Evolutionary conservation across 2,329 filamentous ascomycete genomes (phyloP).

Genomic region (Curvularia hawaiiensis): DNA sequence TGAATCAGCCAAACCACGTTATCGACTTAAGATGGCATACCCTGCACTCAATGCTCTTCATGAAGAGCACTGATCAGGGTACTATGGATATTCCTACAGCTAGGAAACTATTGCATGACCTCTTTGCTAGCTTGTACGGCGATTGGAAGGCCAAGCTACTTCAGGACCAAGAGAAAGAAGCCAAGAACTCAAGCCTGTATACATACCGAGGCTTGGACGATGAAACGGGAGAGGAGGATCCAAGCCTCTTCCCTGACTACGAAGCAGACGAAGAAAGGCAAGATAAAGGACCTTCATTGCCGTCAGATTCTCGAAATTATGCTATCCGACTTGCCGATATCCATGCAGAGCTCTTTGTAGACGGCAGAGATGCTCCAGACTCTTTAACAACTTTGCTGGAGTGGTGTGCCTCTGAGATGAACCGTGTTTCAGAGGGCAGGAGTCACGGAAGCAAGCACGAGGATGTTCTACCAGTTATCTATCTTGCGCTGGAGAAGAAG

Average conservation of each 20-base stretch:
- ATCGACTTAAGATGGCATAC: slow-evolving; percentile 46
- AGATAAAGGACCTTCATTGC: slow-evolving; percentile 21
- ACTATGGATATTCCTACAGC: slow-evolving; percentile 16
- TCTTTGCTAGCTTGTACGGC: slow-evolving; percentile 74
- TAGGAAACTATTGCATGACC: slow-evolving; percentile 62
- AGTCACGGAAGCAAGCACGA: slow-evolving; percentile 40
- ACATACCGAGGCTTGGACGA: slow-evolving; percentile 81
- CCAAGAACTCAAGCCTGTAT: slow-evolving; percentile 77
- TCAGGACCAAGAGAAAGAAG: slow-evolving; percentile 75
- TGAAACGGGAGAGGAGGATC: slow-evolving; percentile 77
- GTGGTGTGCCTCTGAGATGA: slow-evolving; percentile 39
- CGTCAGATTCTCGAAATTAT: slow-evolving; percentile 39
- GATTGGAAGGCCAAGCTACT: slow-evolving; percentile 81
- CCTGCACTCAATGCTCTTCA: slow-evolving; percentile 33
- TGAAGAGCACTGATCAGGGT: slow-evolving; percentile 32
- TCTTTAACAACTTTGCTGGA: slow-evolving; percentile 35
- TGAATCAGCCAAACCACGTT: slow-evolving; percentile 26
- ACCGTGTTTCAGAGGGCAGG: slow-evolving; percentile 33
- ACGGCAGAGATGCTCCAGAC: slow-evolving; percentile 24
- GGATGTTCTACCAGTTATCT: slow-evolving; percentile 67
- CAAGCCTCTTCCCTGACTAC: slow-evolving; percentile 80
- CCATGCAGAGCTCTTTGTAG: slow-evolving; percentile 41
- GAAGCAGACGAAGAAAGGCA: slow-evolving; percentile 57
- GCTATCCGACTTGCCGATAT: slow-evolving; percentile 42
- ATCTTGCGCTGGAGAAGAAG: slow-evolving; percentile 69